These are phyloP conservation scores for Solanum lycopersicoides DNA, from an alignment of 257 asterid genomes.

Conservation along the genomic window DNA sequence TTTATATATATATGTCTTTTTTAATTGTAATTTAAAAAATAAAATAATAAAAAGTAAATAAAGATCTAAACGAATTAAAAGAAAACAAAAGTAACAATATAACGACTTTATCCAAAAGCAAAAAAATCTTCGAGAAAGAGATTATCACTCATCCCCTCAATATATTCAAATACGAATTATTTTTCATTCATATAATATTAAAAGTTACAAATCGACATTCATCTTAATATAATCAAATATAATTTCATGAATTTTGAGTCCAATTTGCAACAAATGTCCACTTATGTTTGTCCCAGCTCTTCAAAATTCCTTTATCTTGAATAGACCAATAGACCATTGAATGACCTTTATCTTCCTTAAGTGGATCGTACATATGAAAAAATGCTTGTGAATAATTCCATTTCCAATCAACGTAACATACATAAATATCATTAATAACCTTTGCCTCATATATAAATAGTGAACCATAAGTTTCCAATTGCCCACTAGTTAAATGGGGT, in stretches of 20 bases:
- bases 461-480: not conserved
- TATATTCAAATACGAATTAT: not conserved
- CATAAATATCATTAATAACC: not conserved
- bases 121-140: not conserved
- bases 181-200: not conserved
- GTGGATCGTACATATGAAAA: not conserved
- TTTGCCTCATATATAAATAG: not conserved
- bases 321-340: not conserved
- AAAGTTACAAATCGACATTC: not conserved
- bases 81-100: not conserved
- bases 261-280: not conserved
- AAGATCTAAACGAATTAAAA: no score
- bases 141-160: not conserved
- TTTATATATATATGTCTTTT: no score
- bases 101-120: not conserved
- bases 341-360: not conserved
- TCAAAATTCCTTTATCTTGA: not conserved
- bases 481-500: not conserved
- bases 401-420: not conserved
- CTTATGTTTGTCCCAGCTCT: not conserved
- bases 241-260: not conserved
- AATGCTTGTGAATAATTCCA: not conserved
- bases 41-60: not conserved
- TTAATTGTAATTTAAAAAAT: not conserved
- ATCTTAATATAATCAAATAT: not conserved